Percentiles rank a stretch among this genome's conserved stretches.
These are phyloP conservation scores for Eimeria falciformis DNA, from an alignment of 169 alveolate genomes.

Conservation along the genomic window DNA sequence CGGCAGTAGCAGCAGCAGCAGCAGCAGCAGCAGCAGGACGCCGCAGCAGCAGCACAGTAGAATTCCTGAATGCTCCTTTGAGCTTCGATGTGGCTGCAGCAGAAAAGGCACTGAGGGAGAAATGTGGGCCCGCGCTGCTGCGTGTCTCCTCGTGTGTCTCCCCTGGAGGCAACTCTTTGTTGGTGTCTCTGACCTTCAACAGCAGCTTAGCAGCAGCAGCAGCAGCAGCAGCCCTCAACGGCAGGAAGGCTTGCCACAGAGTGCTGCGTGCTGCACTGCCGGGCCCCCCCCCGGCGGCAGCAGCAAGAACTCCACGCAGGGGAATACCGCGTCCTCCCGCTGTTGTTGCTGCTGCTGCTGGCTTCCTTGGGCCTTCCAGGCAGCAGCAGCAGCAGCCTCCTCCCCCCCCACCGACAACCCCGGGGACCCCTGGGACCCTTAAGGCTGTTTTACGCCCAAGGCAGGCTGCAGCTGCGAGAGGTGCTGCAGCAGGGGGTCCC, in stretches of 20 bases:
- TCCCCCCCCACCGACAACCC: background rate
- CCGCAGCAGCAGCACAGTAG: constrained; percentile 3
- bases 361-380: background rate
- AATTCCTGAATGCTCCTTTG: background rate
- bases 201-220: constrained; percentile 29
- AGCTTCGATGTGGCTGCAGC: constrained; percentile 32
- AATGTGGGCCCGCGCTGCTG: background rate
- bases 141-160: background rate
- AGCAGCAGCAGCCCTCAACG: constrained; percentile 29
- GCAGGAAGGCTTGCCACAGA: constrained; percentile 12
- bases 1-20: constrained; percentile 37
- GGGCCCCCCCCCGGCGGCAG: constrained; percentile 38
- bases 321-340: background rate
- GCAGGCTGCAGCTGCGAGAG: background rate
- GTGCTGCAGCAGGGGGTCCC: background rate
- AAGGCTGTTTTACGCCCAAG: constrained; percentile 5
- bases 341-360: constrained; percentile 11
- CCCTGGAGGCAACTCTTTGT: background rate
- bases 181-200: background rate
- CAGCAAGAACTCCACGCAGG: background rate
- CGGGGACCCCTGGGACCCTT: background rate
- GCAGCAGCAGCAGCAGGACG: constrained; percentile 44
- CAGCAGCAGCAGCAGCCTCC: constrained; percentile 23
- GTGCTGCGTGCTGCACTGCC: constrained; percentile 15
- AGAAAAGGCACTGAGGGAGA: background rate